Evolutionary conservation across 805 yeast genomes (phyloP), one percentile per base, ranked within the genome.

Genomic region (Hermanozyma aechmeae): DNA sequence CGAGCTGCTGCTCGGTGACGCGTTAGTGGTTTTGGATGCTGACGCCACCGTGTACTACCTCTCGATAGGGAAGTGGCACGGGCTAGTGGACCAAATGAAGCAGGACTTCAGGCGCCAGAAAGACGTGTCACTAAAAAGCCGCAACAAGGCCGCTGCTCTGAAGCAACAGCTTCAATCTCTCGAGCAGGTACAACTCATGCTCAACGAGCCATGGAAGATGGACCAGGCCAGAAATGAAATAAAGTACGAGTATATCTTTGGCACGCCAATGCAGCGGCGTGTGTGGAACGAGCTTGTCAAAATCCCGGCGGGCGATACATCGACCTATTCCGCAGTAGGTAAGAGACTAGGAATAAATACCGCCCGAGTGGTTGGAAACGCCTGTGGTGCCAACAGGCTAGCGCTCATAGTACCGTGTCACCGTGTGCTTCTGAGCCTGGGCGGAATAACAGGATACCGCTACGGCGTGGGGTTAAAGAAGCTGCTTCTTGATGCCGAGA

Each of bases 331-430:
- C 3, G 37, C 44, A 15, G 30, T 65, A 6, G 66, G 68, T 2
- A 23, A 27, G 6, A 38, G 34, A 4, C 29, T 62, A n/a, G 52
- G 53, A 2, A 48, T 55, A 0, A 47, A 37, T 1, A 48, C 57
- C 9, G 47, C 51, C 15, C 44, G 72, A 21, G 66, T 58, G 3
- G 51, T 65, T 5, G 71, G 65, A 0, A 50, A 52, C 23, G 61
- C 67, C 3, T 55, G 64, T 26, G 64, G 58, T 3, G 48, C 58
- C 13, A 65, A 65, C 38, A 48, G 46, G 15, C 38, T 65, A 8
- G 61, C 68, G 2, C 25, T 63, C 4, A 18, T 64, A 4, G 46
- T 65, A 4, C 71, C 72, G 1, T 65, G 71, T 38, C 71, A 65
- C 40, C 42, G 68, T 27, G 61, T 63, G 2, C 24, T 61, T 13